Evolutionary conservation across 306 rosid species (phyloP).

Genomic region (Acacia confusa): DNA sequence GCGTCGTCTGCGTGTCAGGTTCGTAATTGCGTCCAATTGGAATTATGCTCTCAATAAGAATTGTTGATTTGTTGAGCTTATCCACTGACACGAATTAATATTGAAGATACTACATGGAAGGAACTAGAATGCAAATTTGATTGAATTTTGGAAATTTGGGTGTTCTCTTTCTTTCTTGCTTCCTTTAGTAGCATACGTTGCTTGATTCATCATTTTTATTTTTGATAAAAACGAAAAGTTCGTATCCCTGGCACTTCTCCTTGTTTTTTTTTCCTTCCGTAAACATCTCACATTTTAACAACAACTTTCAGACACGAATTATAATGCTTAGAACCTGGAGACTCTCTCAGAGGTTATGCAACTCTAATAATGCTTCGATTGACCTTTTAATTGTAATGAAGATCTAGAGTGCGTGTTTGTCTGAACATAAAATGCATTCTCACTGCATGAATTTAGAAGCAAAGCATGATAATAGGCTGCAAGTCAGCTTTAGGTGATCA

Average conservation of each 20-base stretch:
- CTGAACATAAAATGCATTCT: slow-evolving; percentile 13
- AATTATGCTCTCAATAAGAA: slow-evolving; percentile 17
- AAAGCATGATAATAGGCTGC: background rate
- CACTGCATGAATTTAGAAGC: background rate
- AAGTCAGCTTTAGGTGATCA: background rate
- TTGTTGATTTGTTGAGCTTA: slow-evolving; percentile 25
- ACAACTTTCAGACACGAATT: background rate
- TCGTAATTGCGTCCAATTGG: slow-evolving; percentile 13
- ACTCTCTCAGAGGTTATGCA: background rate
- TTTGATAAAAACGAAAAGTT: background rate
- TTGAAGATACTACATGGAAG: background rate
- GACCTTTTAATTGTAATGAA: background rate
- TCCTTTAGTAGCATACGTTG: background rate
- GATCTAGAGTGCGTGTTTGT: background rate
- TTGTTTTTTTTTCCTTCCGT: background rate
- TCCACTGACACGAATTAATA: background rate
- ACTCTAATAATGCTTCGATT: background rate
- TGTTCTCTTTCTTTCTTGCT: background rate
- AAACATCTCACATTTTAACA: background rate
- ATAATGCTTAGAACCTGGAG: background rate
- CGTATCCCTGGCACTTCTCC: background rate
- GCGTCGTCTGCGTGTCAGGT: slow-evolving; percentile 38
- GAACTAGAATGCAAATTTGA: background rate
- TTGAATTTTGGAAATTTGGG: background rate
- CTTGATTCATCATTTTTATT: background rate